A percentile compares a stretch with the other conserved stretches of the same genome.
Conservation (phyloP, 2,329 filamentous ascomycete species). For the Sporothrix humicola region DNA sequence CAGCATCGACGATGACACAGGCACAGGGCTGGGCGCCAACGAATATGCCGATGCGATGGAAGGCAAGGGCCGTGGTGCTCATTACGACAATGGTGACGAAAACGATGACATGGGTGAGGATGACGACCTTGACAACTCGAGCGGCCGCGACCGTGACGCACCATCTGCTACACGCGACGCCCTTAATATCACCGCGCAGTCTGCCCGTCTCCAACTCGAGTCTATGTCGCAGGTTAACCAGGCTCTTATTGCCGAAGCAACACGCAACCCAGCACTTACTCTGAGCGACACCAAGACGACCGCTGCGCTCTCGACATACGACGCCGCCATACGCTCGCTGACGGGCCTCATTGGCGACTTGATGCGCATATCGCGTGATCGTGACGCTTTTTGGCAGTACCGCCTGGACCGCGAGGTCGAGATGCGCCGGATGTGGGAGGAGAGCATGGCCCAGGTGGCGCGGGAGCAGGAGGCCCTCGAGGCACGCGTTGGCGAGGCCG, state of each 20-base stretch:
- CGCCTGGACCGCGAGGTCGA: slow-evolving; percentile 88
- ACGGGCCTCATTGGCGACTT: slow-evolving; percentile 84
- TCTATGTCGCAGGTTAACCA: slow-evolving; percentile 83
- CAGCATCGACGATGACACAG: slow-evolving; percentile 55
- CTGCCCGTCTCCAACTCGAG: slow-evolving; percentile 89
- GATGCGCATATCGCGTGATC: slow-evolving; percentile 88
- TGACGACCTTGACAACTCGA: slow-evolving; percentile 80
- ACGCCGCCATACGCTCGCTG: slow-evolving; percentile 85
- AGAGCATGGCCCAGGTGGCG: slow-evolving; percentile 97
- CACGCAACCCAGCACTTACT: slow-evolving; percentile 70
- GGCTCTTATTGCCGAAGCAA: slow-evolving; percentile 75
- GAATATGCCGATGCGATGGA: slow-evolving; percentile 38
- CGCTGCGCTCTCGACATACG: slow-evolving; percentile 83
- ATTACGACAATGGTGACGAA: slow-evolving; percentile 40
- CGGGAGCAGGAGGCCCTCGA: slow-evolving; percentile 92
- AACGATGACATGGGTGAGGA: slow-evolving; percentile 68
- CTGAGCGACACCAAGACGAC: slow-evolving; percentile 78
- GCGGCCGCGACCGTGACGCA: slow-evolving; percentile 67
- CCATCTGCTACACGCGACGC: slow-evolving; percentile 84
- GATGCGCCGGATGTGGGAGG: slow-evolving; percentile 95
- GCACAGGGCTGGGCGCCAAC: slow-evolving; percentile 39
- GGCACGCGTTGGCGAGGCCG: slow-evolving; percentile 83
- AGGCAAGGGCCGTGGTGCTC: background rate
- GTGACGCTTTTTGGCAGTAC: slow-evolving; percentile 97
- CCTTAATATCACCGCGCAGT: slow-evolving; percentile 96